phyloP scores from a whole-genome alignment of 2,329 filamentous ascomycete genomes.

The Myriosclerotinia curreyana region DNA sequence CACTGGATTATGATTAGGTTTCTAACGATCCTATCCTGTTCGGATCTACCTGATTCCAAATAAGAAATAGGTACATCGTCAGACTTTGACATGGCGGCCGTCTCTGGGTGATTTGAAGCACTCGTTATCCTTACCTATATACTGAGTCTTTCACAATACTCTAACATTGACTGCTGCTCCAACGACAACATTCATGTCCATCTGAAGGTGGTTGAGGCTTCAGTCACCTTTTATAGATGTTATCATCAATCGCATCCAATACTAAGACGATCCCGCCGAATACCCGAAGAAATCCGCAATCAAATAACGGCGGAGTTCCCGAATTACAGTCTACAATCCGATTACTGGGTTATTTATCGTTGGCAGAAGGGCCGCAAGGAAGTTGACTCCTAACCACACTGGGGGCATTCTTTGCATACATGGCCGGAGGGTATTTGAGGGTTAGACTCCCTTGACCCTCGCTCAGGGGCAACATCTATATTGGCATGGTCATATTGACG shows the following conservation, averaged over 20 bases:
- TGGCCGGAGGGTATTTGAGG: conserved; percentile 10
- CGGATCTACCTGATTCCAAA: conserved; percentile 1
- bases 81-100: conserved; percentile 2
- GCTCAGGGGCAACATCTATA: background rate
- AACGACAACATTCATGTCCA: background rate
- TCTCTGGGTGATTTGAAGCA: conserved; percentile 15
- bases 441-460: conserved; percentile 9
- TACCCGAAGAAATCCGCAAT: background rate
- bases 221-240: conserved; percentile 9
- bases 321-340: background rate
- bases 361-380: background rate
- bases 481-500: conserved; percentile 3
- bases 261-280: conserved; percentile 1
- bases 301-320: background rate
- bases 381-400: background rate
- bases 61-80: background rate
- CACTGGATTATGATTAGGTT: conserved; percentile 14
- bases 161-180: conserved; percentile 15
- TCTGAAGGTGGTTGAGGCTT: conserved; percentile 6
- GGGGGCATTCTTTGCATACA: background rate
- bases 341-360: background rate
- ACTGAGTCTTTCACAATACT: conserved; percentile 2
- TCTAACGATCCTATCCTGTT: conserved; percentile 7
- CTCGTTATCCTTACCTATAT: conserved; percentile 11
- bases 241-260: conserved; percentile 11